A percentile compares a stretch with the other conserved stretches of the same genome.
Conservation (phyloP, 257 asterid species). For the Fraxinus pennsylvanica region DNA sequence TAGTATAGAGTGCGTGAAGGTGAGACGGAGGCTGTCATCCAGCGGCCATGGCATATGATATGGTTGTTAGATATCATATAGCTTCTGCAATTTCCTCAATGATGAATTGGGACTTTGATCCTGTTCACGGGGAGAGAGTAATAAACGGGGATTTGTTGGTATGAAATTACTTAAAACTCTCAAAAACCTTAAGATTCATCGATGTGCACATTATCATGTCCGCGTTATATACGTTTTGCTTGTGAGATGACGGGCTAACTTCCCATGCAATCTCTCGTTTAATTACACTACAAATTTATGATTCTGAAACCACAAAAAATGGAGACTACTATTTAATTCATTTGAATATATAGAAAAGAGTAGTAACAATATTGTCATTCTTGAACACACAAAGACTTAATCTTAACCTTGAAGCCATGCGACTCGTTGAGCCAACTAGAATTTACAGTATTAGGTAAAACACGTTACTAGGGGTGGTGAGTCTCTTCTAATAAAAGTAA, state of each 20-base stretch:
- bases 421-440: not conserved
- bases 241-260: not conserved
- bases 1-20: slow-evolving; percentile 90
- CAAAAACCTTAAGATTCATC: too few species aligned
- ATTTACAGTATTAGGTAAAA: not conserved
- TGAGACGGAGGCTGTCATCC: slow-evolving; percentile 51
- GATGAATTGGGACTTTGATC: slow-evolving; percentile 76
- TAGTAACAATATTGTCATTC: too few species aligned
- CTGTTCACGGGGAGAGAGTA: slow-evolving; percentile 67
- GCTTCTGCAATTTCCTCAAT: slow-evolving; percentile 63
- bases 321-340: slow-evolving; percentile 24
- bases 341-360: not conserved
- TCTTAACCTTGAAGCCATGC: not conserved
- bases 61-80: slow-evolving; percentile 47
- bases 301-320: slow-evolving; percentile 57
- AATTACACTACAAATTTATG: slow-evolving; percentile 48
- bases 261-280: slow-evolving; percentile 37
- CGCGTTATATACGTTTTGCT: not conserved
- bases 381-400: too few species aligned
- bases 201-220: too few species aligned
- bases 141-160: slow-evolving; percentile 47
- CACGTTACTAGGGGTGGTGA: not conserved
- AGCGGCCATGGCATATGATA: slow-evolving; percentile 74
- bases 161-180: too few species aligned
- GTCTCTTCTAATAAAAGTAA: slow-evolving; percentile 25